Base-by-base conservation (phyloP, 139 green algal species). In the Pseudopediastrum boryanum region DNA sequence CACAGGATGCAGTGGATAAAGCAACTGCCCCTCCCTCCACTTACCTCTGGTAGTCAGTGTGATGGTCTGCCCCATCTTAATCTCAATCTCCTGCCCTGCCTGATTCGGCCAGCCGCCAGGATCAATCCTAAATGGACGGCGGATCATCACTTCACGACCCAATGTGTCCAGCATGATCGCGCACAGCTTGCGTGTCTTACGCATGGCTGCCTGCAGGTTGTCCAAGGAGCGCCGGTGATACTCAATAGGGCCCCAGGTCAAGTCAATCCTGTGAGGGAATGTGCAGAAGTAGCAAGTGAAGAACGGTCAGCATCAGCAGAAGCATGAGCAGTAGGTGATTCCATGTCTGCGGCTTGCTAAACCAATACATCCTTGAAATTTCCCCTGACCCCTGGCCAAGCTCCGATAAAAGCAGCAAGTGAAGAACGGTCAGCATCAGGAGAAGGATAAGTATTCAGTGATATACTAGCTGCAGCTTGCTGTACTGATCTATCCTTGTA, bases 131-230 rank as follows among this genome's bases (percentile, higher is more conserved):
- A 78, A 83, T 9, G 74, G 74, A 43, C 74, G 74, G 1, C 74
- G 62, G 23, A 81, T 81, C 74, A 81, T 81, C 2, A 81, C 74
- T 80, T 96, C 94, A 3, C 94, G 84, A 1, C 94, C 94, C 44
- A 96, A 80, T 9, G 89, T 93, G 85, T 98, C 94, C 36, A 97
- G 69, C 85, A 96, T 90, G 25, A 94, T 92, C 16, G 91, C 91
- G 59, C 92, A 97, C 52, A 97, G 77, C 43, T 88, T 86, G 35
- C 88, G 75, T 3, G 86, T 89, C 36, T 79, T 79, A 42, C 85
- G 83, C 90, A 96, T 95, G 16, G 94, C 93, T 46, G 91, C 86
- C 56, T 85, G 75, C 71, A 91, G 83, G 79, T 95, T 95, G 13
- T 83, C 50, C 72, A 97, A 86, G 2, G 88, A 94, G 42, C 77